Percentiles rank a stretch among this genome's conserved stretches.
These are phyloP conservation scores for Domatiomyces catenatus DNA, from an alignment of 2,329 filamentous ascomycete species.

Conservation along the genomic window DNA sequence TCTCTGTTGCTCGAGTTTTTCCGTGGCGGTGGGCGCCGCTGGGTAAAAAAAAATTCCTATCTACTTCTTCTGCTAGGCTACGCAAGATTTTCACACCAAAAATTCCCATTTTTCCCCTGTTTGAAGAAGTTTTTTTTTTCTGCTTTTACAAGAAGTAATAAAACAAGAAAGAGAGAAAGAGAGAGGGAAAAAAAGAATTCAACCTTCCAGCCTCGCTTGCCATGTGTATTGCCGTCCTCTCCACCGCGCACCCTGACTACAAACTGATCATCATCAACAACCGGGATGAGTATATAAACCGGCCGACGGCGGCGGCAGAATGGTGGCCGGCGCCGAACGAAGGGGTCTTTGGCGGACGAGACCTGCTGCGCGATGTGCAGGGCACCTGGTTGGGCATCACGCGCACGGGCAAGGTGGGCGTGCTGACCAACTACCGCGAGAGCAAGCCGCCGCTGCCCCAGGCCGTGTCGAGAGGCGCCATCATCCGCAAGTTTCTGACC, in stretches of 20 bases:
- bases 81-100: too few relatives aligned
- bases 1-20: too few relatives aligned
- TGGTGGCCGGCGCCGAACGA: constrained; percentile 44
- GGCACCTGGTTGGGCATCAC: constrained; percentile 53
- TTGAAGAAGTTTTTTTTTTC: too few relatives aligned
- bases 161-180: too few relatives aligned
- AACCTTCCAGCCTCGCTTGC: too few relatives aligned
- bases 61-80: too few relatives aligned
- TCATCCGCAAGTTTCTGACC: constrained; percentile 45
- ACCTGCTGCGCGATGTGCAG: constrained; percentile 42
- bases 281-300: constrained; percentile 52
- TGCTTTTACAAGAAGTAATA: too few relatives aligned
- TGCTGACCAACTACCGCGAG: constrained; percentile 51
- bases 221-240: constrained; percentile 68
- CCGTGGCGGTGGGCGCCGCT: too few relatives aligned
- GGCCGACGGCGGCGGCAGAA: constrained; percentile 42
- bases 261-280: constrained; percentile 63
- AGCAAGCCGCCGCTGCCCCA: constrained; percentile 31
- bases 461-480: constrained; percentile 38
- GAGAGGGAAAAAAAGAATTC: too few relatives aligned
- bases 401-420: constrained; percentile 43
- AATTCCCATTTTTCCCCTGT: too few relatives aligned
- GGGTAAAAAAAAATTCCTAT: too few relatives aligned
- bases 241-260: constrained; percentile 61
- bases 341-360: constrained; percentile 45